Base-by-base conservation (phyloP, 2,329 filamentous ascomycete genomes). In the Hymenoscyphus fructigenus region DNA sequence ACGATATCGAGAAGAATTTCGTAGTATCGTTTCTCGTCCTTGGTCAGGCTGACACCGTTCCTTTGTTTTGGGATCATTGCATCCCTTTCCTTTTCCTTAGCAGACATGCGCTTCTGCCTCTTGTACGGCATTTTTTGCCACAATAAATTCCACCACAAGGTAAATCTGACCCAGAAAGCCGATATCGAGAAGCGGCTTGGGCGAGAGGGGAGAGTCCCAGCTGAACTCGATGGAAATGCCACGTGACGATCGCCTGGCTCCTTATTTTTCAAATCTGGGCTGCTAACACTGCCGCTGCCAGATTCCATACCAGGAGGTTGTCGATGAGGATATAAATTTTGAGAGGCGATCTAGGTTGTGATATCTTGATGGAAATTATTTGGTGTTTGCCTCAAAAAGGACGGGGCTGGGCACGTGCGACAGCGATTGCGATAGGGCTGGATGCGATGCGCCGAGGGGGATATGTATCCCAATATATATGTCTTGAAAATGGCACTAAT, bases 1-100 rank as follows among this genome's bases (percentile, higher is more conserved):
- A 66, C 60, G 15, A 70, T 53, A 17, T 61, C 26, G 12, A 71
- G 50, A 14, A 73, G 60, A 2, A 28, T 63, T 28, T 69, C 65
- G 38, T 72, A 73, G 3, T 69, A 59, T 32, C 20, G 10, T 3
- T 61, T 60, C 57, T 73, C 67, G 36, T 61, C 66, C 17, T 53
- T 41, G 26, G 59, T 55, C 41, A 60, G 59, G 23, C 44, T 26
- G 26, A 60, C 59, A 20, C 59, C 59, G 32, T 53, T 53, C 6
- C 17, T 50, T 36, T 53, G 44, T 7, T 60, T 53, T 32, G 59
- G 59, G 9, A 50, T 60, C 41, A 53, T 14, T 12, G 20, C 47
- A 12, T 53, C 23, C 20, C 20, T 53, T 26, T 28, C 20, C 20
- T 26, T 23, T 20, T 44, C 20, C 36, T 28, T n/a, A 4, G 26